Evolutionary conservation across 768 basidiomycete species (phyloP), one percentile per base, ranked within the genome.

Genomic region (Clathrus columnatus): DNA sequence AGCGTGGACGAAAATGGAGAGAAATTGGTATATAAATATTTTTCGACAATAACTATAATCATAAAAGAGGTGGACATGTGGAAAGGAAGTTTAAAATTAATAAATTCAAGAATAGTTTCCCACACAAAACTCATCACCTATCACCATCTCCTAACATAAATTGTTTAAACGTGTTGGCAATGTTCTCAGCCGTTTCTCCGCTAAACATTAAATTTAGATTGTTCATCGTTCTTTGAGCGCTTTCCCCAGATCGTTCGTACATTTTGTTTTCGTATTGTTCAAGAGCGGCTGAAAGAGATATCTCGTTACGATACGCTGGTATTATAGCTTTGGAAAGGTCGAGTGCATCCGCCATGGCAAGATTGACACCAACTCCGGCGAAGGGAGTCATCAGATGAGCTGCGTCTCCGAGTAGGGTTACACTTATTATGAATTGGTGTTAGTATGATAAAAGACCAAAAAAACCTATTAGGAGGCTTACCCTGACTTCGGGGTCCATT

Each of bases 311-410:
- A 36, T 49, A 26, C 8, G 56, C 36, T 20, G n/a, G 26, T 20
- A 59, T 32, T 23, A 62, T 54, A 6, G 51, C 48, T 21, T 55
- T 20, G 1, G 47, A 60, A 27, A 62, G 57, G 10, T 62, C 60
- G 20, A 36, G 27, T 36, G 63, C 68, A 45, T 69, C 69, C 8
- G 59, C 48, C 68, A 70, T 64, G 30, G 68, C 69, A 41, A 65
- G 67, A 53, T 74, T 73, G 50, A 65, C 71, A 7, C 72, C n/a
- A 18, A 69, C 68, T 3, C 72, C 70, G 0, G 65, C 67, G 54
- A 70, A 72, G 1, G 69, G 72, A 1, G 63, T 57, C 70, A 73
- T 70, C 5, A 69, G 57, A 54, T 73, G 71, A 7, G 70, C 70
- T 1, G 71, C 69, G 41, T 72, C 72, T n/a, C 71, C 71, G 28